Evolutionary conservation across 2,329 filamentous ascomycete genomes (phyloP), one percentile per base, ranked within the genome.

Genomic region (Nemania serpens): DNA sequence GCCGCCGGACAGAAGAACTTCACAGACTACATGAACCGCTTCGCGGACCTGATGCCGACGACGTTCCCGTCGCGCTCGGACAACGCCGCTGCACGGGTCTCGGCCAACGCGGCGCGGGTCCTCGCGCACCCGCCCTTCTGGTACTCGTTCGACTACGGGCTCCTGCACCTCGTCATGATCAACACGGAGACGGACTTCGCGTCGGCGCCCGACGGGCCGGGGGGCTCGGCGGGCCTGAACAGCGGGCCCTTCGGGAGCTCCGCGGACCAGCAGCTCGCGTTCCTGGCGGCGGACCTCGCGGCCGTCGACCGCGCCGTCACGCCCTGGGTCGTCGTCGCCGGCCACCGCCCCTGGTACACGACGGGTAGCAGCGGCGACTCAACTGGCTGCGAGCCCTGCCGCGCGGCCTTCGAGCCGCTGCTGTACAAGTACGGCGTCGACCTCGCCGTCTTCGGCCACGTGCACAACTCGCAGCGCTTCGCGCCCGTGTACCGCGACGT

Each of bases 121-220:
- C 74, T 83, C 9, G 74, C 82, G 4, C 76, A 80, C n/a, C 81
- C 82, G 15, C 80, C 82, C 0, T 84, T 85, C 67, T 86, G 83
- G 83, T 86, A 84, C 74, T 83, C 81, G 0, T 86, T 85, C 68
- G 83, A 86, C 61, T 84, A 86, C 69, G 83, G 83, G 61, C 82
- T 84, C 80, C 77, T 75, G 0, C 83, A 86, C 69, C 71, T 83
- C 55, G 74, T 79, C 37, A 82, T 83, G 81, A 77, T 85, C 61
- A 74, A 86, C 74, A 85, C 82, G 0, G 83, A 85, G 66, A 86
- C 83, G 1, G 83, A 86, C 71, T 84, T 86, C 62, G 66, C 76
- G 3, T 57, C 77, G 46, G 82, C 82, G 0, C 83, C 83, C 0
- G 81, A 83, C 54, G 74, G 71, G 0, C 69, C 69, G 0, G 76